Percentiles rank a stretch among this genome's conserved stretches.
These are phyloP conservation scores for Gracilaria caudata DNA, from an alignment of 23 red algal species.

Conservation along the genomic window DNA sequence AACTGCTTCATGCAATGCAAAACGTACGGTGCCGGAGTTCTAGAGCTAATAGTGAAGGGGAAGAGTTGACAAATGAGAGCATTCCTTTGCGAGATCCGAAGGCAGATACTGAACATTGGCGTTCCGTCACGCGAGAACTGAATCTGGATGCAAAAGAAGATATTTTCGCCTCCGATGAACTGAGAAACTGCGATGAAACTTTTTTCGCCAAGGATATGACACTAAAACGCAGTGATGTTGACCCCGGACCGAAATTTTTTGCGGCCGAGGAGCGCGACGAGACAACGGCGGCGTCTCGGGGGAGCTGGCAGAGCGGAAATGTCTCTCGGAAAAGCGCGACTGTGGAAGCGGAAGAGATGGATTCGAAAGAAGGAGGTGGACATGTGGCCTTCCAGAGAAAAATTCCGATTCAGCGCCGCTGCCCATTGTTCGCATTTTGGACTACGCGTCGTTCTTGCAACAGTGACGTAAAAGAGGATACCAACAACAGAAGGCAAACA, in stretches of 20 bases:
- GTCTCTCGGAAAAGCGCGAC: constrained; percentile 20
- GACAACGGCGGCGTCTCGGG: constrained; percentile 23
- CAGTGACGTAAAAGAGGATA: constrained; percentile 13
- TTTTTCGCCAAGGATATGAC: not conserved
- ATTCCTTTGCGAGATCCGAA: constrained; percentile 51
- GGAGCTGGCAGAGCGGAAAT: constrained; percentile 32
- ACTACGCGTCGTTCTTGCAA: constrained; percentile 26
- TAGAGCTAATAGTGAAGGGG: constrained; percentile 32
- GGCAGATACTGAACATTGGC: constrained; percentile 61
- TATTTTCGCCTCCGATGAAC: not conserved
- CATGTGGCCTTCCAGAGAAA: constrained; percentile 63
- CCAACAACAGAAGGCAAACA: constrained; percentile 23
- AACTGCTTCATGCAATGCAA: constrained; percentile 16
- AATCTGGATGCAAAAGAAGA: constrained; percentile 31
- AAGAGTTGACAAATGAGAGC: constrained; percentile 36
- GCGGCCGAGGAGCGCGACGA: not conserved
- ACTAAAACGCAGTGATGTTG: not conserved
- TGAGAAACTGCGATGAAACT: not conserved
- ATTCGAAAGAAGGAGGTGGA: constrained; percentile 78
- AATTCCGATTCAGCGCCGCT: not conserved
- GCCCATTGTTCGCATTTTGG: constrained; percentile 44
- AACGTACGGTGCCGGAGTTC: constrained; percentile 58
- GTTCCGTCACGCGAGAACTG: constrained; percentile 49
- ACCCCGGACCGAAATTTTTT: not conserved
- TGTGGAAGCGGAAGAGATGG: constrained; percentile 11